phyloP scores from a whole-genome alignment of 495 filamentous ascomycete genomes.

The Aspergillus sclerotioniger region DNA sequence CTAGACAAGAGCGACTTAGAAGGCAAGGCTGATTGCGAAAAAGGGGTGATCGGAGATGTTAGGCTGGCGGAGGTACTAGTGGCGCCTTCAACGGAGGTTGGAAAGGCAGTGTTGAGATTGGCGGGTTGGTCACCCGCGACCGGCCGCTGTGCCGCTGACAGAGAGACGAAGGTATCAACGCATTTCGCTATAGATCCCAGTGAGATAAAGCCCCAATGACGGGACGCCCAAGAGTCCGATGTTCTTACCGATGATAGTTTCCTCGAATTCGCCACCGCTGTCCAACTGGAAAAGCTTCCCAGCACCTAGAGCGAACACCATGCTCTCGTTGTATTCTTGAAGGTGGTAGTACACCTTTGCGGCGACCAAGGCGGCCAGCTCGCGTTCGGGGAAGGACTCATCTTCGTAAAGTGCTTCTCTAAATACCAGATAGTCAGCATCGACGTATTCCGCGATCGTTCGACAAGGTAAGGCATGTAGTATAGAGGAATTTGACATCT shows the following conservation, averaged over 20 bases:
- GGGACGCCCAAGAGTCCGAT: not conserved
- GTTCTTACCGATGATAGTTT: constrained; percentile 81
- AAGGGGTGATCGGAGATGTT: constrained; percentile 85
- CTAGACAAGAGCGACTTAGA: constrained; percentile 91
- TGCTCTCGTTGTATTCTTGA: constrained; percentile 97
- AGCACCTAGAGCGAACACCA: constrained; percentile 94
- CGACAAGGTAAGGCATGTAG: not conserved
- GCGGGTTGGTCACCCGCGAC: constrained; percentile 56
- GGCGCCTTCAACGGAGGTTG: constrained; percentile 56
- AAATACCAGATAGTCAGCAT: constrained; percentile 25
- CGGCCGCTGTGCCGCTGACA: constrained; percentile 69
- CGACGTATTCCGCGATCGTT: not conserved
- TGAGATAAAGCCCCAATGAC: constrained; percentile 10
- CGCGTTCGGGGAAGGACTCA: constrained; percentile 87
- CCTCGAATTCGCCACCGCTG: constrained; percentile 90
- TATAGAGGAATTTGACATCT: not conserved
- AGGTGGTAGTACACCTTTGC: constrained; percentile 99
- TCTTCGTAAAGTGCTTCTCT: constrained; percentile 98
- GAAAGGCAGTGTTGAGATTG: constrained; percentile 72
- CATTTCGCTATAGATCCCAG: constrained; percentile 65
- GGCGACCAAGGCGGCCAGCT: constrained; percentile 89
- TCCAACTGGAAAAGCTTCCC: constrained; percentile 94
- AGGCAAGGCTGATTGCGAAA: constrained; percentile 85
- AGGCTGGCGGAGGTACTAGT: constrained; percentile 68
- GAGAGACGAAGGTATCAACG: constrained; percentile 93